Percentiles rank a stretch among this genome's conserved stretches.
These are phyloP conservation scores for Pythium grandisporangium DNA, from an alignment of 352 stramenopile genomes.

Conservation along the genomic window DNA sequence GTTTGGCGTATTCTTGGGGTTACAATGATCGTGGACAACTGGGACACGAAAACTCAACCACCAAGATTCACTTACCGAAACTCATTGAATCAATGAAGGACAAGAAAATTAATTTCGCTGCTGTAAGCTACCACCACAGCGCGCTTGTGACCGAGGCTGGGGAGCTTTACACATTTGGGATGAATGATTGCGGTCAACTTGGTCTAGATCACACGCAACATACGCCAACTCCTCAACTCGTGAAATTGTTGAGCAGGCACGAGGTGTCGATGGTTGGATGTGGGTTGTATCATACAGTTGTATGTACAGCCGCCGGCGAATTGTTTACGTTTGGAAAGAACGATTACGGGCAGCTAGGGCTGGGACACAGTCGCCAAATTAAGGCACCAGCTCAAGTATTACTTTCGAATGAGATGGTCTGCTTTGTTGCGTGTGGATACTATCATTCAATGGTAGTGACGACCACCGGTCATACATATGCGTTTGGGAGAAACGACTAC, in stretches of 20 bases:
- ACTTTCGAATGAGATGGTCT: constrained; percentile 61
- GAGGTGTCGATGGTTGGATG: constrained; percentile 74
- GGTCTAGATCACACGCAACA: constrained; percentile 77
- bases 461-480: constrained; percentile 49
- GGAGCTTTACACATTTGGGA: constrained; percentile 82
- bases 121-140: constrained; percentile 84
- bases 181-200: constrained; percentile 86
- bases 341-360: constrained; percentile 77
- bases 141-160: constrained; percentile 62
- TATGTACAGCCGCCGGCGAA: constrained; percentile 59
- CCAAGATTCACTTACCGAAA: constrained; percentile 79
- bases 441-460: constrained; percentile 79
- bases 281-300: constrained; percentile 78
- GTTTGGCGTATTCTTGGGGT: constrained; percentile 78
- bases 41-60: constrained; percentile 75
- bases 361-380: constrained; percentile 71
- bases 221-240: constrained; percentile 58
- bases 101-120: constrained; percentile 71
- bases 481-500: constrained; percentile 85
- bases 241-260: constrained; percentile 61
- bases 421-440: constrained; percentile 80
- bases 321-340: constrained; percentile 83
- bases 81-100: constrained; percentile 78
- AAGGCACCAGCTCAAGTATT: constrained; percentile 51
- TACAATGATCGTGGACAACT: constrained; percentile 86